Base-by-base conservation (phyloP, 1,284 basidiomycete genomes). In the Tremellales sp. region DNA sequence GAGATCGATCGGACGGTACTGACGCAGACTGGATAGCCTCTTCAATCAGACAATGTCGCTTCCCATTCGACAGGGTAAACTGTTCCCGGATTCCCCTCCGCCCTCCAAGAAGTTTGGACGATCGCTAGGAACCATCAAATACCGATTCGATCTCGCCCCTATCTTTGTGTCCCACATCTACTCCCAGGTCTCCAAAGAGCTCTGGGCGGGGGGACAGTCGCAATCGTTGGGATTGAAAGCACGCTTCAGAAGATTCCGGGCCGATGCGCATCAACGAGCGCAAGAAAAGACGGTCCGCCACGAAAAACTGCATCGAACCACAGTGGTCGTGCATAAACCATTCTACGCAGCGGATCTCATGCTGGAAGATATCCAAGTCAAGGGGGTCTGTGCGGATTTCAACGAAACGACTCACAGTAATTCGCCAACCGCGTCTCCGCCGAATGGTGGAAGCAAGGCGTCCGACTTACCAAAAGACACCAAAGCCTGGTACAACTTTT, bases 331-430 rank as follows among this genome's bases (percentile, higher is more conserved):
- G 1, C 86, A 87, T 71, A 97, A 95, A 68, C 83, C 87, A 2
- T 91, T 97, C 73, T 91, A 92, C 63, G 86, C 89, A n/a, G 86
- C 86, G 27, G 91, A 97, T 71, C 80, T 94, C 6, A 81, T 89
- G 28, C 75, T 91, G 59, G 83, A 83, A 61, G 80, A 82, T 6
- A 73, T 94, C 31, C 85, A 91, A 49, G 74, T 97, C 36, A 85
- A 87, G 47, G 82, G 86, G 4, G 70, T 97, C 51, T 75, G 85
- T 8, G 90, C 88, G 0, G 79, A 81, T 37, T 95, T 95, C 71
- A 62, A 74, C 2, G 87, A 91, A 54, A 78, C 81, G 5, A 25
- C 31, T 19, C 31, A 31, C n/a, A n/a, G n/a, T n/a, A n/a, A n/a
- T n/a, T n/a, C n/a, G n/a, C n/a, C n/a, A n/a, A n/a, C n/a, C n/a